A percentile compares a stretch with the other conserved stretches of the same genome.
Conservation (phyloP, 2,329 filamentous ascomycete species). For the Clonostachys solani region DNA sequence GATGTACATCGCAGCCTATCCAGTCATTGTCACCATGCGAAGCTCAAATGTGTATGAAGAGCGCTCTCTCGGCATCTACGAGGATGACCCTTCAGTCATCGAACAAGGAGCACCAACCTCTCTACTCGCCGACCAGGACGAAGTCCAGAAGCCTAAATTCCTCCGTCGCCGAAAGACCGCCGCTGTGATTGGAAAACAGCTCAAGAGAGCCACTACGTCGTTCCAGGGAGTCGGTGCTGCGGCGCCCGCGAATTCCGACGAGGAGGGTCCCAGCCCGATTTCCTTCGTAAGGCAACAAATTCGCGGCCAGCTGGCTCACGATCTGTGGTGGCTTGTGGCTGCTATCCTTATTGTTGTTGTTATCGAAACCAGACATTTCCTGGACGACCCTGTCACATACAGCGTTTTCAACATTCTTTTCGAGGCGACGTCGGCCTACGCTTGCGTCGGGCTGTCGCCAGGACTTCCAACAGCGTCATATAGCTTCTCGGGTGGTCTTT, state of each 20-base stretch:
- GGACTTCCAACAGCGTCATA: constrained; percentile 49
- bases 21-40: constrained; percentile 59
- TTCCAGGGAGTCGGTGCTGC: constrained; percentile 39
- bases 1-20: constrained; percentile 64
- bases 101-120: constrained; percentile 8
- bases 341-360: constrained; percentile 56
- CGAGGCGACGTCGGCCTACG: constrained; percentile 54
- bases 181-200: constrained; percentile 19
- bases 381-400: constrained; percentile 43
- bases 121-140: constrained; percentile 4
- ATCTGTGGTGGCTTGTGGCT: constrained; percentile 62
- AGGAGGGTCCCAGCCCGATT: constrained; percentile 26
- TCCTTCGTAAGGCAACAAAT: constrained; percentile 53
- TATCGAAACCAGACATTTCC: constrained; percentile 53
- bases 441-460: constrained; percentile 56
- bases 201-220: constrained; percentile 27
- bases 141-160: constrained; percentile 13
- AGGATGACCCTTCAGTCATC: constrained; percentile 17
- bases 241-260: constrained; percentile 8
- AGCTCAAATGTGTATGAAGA: constrained; percentile 72
- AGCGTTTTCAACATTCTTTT: constrained; percentile 58
- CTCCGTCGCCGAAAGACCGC: constrained; percentile 13
- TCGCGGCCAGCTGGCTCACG: constrained; percentile 61
- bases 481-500: constrained; percentile 51
- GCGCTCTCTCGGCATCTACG: constrained; percentile 57